phyloP scores from a whole-genome alignment of 441 rosid genomes.

The Hura crepitans region DNA sequence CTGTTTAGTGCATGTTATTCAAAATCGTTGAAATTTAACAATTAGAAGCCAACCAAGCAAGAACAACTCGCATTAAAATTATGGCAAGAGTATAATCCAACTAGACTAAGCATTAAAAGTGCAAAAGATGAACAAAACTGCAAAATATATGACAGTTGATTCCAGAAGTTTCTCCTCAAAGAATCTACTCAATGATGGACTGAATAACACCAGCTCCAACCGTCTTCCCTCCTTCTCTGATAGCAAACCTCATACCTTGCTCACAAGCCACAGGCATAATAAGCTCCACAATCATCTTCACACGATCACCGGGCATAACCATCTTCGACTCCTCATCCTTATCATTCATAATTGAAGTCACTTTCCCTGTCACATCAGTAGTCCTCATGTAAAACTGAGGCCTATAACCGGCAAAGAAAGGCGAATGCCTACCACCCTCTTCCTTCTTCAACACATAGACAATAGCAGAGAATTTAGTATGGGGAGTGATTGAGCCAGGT shows the following conservation, averaged over 20 bases:
- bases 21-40: neutral
- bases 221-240: conserved; percentile 96
- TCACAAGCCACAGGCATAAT: conserved; percentile 95
- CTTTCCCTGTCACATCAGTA: conserved; percentile 84
- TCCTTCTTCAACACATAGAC: conserved; percentile 92
- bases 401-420: conserved; percentile 78
- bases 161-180: conserved; percentile 18
- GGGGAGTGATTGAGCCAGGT: conserved; percentile 75
- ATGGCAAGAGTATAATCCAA: conserved; percentile 30
- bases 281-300: conserved; percentile 92
- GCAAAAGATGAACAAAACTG: conserved; percentile 33
- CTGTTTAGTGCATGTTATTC: conserved; percentile 2
- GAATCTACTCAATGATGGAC: conserved; percentile 60
- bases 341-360: conserved; percentile 72
- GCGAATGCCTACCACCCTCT: conserved; percentile 87
- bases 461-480: conserved; percentile 61
- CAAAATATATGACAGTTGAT: conserved; percentile 38
- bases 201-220: conserved; percentile 95
- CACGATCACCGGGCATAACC: conserved; percentile 97
- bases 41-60: conserved; percentile 17
- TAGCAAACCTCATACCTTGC: conserved; percentile 97
- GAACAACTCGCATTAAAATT: conserved; percentile 22
- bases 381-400: conserved; percentile 98
- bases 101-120: conserved; percentile 28
- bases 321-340: conserved; percentile 93